Evolutionary conservation across 306 rosid genomes (phyloP).

Genomic region (Casuarina equisetifolia): DNA sequence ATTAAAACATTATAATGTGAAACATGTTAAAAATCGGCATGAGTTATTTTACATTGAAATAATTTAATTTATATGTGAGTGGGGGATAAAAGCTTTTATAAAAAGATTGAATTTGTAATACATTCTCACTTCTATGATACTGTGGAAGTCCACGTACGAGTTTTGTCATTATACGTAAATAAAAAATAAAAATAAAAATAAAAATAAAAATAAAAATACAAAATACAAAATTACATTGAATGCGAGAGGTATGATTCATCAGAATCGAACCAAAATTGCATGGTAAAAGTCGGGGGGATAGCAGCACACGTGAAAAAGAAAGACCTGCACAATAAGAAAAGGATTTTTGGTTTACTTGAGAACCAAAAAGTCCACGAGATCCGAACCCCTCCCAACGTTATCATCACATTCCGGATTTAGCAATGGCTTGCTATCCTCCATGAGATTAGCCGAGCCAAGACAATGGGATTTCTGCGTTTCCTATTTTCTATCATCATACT

Average conservation of each 20-base stretch:
- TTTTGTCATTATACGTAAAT: no score
- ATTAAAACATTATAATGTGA: no score
- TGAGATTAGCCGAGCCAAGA: slow-evolving; percentile 3
- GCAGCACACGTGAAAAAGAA: neutral
- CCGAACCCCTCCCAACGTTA: neutral
- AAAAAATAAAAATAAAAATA: no score
- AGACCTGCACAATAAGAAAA: neutral
- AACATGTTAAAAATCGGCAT: no score
- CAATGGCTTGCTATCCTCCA: neutral
- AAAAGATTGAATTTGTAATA: no score
- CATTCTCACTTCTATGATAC: no score
- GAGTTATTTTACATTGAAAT: no score
- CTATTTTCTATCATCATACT: neutral
- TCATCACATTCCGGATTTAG: neutral
- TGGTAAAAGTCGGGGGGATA: neutral
- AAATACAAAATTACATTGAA: no score
- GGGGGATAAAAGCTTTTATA: no score
- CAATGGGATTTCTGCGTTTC: neutral
- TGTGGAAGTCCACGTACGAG: no score
- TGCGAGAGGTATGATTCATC: neutral
- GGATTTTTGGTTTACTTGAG: slow-evolving; percentile 22
- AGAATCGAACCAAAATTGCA: neutral
- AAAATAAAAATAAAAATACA: no score
- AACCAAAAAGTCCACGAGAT: slow-evolving; percentile 5
- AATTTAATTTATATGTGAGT: no score